Evolutionary conservation across 345 rosid genomes (phyloP).

Genomic region (Rhizophora mangle): DNA sequence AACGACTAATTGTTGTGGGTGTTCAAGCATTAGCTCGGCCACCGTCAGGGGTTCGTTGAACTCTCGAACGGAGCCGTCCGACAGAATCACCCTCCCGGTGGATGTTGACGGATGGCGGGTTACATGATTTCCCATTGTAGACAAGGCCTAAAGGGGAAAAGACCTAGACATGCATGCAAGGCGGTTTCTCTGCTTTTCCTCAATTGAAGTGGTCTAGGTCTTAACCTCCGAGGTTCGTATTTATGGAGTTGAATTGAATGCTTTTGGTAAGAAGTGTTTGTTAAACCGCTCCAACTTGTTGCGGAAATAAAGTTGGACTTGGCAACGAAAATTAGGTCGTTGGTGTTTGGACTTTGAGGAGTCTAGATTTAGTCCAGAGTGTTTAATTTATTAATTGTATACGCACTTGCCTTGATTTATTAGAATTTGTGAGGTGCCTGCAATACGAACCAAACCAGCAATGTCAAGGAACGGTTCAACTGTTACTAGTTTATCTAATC

Average conservation of each 20-base stretch:
- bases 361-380: not conserved
- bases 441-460: not conserved
- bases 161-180: not conserved
- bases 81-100: slow-evolving; percentile 53
- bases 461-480: slow-evolving; percentile 57
- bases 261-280: slow-evolving; percentile 39
- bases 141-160: not conserved
- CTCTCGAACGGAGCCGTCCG: slow-evolving; percentile 54
- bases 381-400: not conserved
- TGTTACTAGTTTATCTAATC: slow-evolving; percentile 29
- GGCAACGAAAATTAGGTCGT: slow-evolving; percentile 36
- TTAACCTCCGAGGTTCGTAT: not conserved
- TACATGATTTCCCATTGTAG: slow-evolving; percentile 52
- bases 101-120: slow-evolving; percentile 23
- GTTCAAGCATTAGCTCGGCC: slow-evolving; percentile 82
- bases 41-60: slow-evolving; percentile 48
- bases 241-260: not conserved
- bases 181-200: not conserved
- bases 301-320: slow-evolving; percentile 36
- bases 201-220: not conserved
- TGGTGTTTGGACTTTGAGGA: slow-evolving; percentile 11
- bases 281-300: slow-evolving; percentile 69
- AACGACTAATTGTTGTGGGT: slow-evolving; percentile 73
- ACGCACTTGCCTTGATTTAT: slow-evolving; percentile 18
- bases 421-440: not conserved